These are phyloP conservation scores for Nicotiana noctiflora DNA, from an alignment of 257 asterid genomes.

Conservation along the genomic window DNA sequence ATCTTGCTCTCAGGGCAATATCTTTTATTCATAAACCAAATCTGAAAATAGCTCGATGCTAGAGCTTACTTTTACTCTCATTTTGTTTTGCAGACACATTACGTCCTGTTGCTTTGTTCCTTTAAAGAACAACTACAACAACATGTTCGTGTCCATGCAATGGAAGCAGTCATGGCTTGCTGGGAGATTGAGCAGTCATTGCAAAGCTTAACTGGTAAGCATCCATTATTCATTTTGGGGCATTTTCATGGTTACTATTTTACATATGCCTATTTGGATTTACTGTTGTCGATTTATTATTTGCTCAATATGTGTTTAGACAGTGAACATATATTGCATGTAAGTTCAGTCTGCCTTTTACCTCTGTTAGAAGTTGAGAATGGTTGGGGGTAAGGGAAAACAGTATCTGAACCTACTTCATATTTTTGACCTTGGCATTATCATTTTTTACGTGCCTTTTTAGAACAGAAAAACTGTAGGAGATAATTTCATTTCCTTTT, in stretches of 20 bases:
- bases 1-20: background rate
- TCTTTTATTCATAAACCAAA: background rate
- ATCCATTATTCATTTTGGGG: background rate
- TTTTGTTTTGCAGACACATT: conserved; percentile 40
- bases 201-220: conserved; percentile 54
- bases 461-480: background rate
- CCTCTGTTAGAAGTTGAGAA: background rate
- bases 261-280: background rate
- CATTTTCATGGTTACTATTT: background rate
- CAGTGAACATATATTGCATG: background rate
- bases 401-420: background rate
- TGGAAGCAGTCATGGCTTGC: conserved; percentile 73
- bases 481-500: background rate
- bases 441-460: background rate
- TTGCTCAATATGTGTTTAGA: background rate
- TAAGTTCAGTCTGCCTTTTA: background rate
- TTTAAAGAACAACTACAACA: conserved; percentile 66
- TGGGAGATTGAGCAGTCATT: conserved; percentile 71
- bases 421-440: background rate
- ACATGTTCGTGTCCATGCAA: conserved; percentile 65
- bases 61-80: background rate
- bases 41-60: background rate
- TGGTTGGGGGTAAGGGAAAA: background rate
- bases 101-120: conserved; percentile 55
- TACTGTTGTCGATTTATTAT: background rate